Conservation (phyloP, 306 rosid species). For the Senna tora region DNA sequence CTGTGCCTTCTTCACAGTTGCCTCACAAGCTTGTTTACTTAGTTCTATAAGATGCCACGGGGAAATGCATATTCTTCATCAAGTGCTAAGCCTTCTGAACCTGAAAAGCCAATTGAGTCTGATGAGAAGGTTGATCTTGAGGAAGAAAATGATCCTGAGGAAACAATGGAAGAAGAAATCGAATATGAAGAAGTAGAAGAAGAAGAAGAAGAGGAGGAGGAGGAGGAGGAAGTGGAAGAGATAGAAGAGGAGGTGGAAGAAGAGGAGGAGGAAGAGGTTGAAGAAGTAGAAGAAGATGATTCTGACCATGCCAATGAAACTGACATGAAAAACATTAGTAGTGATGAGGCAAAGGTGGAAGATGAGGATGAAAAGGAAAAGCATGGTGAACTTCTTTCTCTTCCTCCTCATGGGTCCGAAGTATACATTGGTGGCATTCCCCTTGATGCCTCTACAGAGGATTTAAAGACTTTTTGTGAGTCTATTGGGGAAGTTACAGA, state of each 20-base stretch:
- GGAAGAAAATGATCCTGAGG: constrained; percentile 77
- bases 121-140: constrained; percentile 79
- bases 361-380: constrained; percentile 71
- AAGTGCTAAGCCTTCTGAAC: constrained; percentile 60
- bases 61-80: constrained; percentile 70
- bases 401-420: constrained; percentile 99
- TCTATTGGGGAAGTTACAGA: constrained; percentile 78
- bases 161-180: constrained; percentile 76
- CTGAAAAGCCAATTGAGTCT: constrained; percentile 71
- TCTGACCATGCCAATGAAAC: constrained; percentile 1
- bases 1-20: constrained; percentile 97
- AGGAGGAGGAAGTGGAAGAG: constrained; percentile 83
- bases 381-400: constrained; percentile 85
- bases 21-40: constrained; percentile 81
- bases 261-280: constrained; percentile 43
- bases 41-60: constrained; percentile 82
- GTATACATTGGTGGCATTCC: constrained; percentile 95
- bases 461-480: constrained; percentile 74
- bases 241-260: constrained; percentile 56
- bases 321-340: constrained; percentile 44
- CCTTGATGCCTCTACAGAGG: constrained; percentile 64
- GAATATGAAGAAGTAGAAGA: constrained; percentile 94
- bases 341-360: constrained; percentile 43
- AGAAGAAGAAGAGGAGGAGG: too few relatives aligned
- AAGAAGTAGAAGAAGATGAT: constrained; percentile 60